Conservation (phyloP, 2,329 filamentous ascomycete species). For the Mycogone perniciosa region DNA sequence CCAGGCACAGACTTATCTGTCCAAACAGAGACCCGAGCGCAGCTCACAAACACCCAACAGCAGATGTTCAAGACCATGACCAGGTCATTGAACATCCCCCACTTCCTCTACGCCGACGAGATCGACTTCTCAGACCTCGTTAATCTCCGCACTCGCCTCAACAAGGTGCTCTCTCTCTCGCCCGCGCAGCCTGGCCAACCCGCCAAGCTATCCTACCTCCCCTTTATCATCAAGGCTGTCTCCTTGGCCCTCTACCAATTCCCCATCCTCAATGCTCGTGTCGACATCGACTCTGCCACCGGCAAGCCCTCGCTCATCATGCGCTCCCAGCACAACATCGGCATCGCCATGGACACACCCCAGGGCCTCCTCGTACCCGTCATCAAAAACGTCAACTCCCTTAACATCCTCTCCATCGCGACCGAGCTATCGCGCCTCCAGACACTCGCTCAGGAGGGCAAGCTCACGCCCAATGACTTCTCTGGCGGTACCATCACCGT, state of each 20-base stretch:
- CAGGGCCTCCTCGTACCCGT: slow-evolving; percentile 85
- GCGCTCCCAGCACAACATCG: slow-evolving; percentile 86
- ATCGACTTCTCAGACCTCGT: slow-evolving; percentile 74
- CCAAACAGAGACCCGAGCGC: slow-evolving; percentile 62
- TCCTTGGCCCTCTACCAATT: slow-evolving; percentile 76
- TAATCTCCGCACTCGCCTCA: slow-evolving; percentile 66
- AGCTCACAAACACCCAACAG: slow-evolving; percentile 71
- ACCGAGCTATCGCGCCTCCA: slow-evolving; percentile 70
- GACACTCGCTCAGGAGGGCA: slow-evolving; percentile 64
- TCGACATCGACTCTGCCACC: slow-evolving; percentile 54
- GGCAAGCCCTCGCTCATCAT: slow-evolving; percentile 69
- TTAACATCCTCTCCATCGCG: slow-evolving; percentile 73
- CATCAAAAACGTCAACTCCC: slow-evolving; percentile 71
- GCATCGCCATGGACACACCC: slow-evolving; percentile 91
- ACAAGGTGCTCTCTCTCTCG: slow-evolving; percentile 47
- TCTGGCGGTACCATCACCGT: slow-evolving; percentile 87
- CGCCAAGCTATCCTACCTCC: slow-evolving; percentile 77
- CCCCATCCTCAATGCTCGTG: slow-evolving; percentile 79
- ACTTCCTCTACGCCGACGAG: slow-evolving; percentile 92
- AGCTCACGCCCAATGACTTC: slow-evolving; percentile 68
- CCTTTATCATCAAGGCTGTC: slow-evolving; percentile 93
- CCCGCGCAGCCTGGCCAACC: slow-evolving; percentile 41
- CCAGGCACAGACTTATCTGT: slow-evolving; percentile 25
- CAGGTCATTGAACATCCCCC: slow-evolving; percentile 79
- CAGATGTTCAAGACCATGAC: slow-evolving; percentile 99